phyloP scores from a whole-genome alignment of 2,329 filamentous ascomycete genomes.

The Pyrenophora tritici-repentis region DNA sequence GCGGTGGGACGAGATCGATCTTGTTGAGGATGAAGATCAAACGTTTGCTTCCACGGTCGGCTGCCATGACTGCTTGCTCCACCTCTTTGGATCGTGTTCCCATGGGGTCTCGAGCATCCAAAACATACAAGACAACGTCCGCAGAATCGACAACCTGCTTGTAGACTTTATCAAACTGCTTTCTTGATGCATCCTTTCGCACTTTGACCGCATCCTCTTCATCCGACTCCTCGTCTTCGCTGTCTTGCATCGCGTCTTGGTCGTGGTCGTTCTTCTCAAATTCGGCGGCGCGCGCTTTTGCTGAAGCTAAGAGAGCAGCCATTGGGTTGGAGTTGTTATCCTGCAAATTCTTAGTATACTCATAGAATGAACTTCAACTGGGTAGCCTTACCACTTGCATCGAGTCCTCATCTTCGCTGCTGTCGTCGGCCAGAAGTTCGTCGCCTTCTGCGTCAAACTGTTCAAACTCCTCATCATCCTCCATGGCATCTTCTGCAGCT shows the following conservation, averaged over 20 bases:
- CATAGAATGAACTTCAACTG: not conserved
- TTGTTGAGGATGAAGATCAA: constrained; percentile 94
- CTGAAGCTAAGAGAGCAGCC: constrained; percentile 87
- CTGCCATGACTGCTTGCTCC: constrained; percentile 89
- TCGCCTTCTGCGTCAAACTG: constrained; percentile 58
- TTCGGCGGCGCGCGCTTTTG: constrained; percentile 74
- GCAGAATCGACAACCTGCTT: constrained; percentile 88
- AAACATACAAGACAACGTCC: constrained; percentile 89
- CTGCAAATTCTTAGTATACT: constrained; percentile 24
- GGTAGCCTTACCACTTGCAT: constrained; percentile 55
- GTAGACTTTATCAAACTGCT: constrained; percentile 93
- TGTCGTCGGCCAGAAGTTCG: constrained; percentile 52
- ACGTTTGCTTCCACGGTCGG: constrained; percentile 79
- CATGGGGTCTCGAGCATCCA: constrained; percentile 89
- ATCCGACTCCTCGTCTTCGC: constrained; percentile 57
- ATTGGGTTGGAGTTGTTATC: constrained; percentile 82
- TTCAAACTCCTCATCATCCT: constrained; percentile 45
- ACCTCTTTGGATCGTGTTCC: constrained; percentile 89
- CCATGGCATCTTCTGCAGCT: constrained; percentile 42
- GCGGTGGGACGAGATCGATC: constrained; percentile 85
- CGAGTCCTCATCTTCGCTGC: constrained; percentile 61
- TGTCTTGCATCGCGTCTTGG: constrained; percentile 62
- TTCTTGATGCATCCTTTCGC: constrained; percentile 69
- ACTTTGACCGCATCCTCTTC: constrained; percentile 43
- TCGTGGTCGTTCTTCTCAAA: constrained; percentile 70